These are phyloP conservation scores for Mucor saturninus DNA, from an alignment of 371 early-diverging fungal genomes.

Conservation along the genomic window DNA sequence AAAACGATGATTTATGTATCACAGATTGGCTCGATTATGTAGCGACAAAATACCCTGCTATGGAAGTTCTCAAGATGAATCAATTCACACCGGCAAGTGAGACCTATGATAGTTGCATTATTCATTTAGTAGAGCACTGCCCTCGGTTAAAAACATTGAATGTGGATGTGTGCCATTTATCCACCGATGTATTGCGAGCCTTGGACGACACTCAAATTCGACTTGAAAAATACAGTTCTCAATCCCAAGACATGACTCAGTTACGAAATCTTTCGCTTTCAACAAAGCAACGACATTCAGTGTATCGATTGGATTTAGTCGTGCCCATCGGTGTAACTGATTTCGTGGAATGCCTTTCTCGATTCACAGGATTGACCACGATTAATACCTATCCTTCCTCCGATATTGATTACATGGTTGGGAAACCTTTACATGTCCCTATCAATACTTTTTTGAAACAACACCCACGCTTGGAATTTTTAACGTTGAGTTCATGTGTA, in stretches of 20 bases:
- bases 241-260: constrained; percentile 2
- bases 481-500: neutral
- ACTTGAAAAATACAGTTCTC: constrained; percentile 7
- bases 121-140: neutral
- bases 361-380: neutral
- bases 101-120: neutral
- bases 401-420: neutral
- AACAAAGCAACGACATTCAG: neutral
- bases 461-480: neutral
- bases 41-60: neutral
- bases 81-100: constrained; percentile 2
- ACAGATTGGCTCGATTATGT: neutral
- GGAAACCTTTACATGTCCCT: neutral
- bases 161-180: neutral
- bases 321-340: neutral
- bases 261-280: neutral
- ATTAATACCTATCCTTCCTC: constrained; percentile 1
- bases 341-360: neutral
- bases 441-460: neutral
- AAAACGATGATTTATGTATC: neutral
- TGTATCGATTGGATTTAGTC: neutral
- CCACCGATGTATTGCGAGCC: neutral
- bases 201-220: neutral
- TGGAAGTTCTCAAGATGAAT: neutral
- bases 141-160: neutral